Conservation (phyloP, 192 early-diverging fungal genomes). For the Haplosporangium gracile region DNA sequence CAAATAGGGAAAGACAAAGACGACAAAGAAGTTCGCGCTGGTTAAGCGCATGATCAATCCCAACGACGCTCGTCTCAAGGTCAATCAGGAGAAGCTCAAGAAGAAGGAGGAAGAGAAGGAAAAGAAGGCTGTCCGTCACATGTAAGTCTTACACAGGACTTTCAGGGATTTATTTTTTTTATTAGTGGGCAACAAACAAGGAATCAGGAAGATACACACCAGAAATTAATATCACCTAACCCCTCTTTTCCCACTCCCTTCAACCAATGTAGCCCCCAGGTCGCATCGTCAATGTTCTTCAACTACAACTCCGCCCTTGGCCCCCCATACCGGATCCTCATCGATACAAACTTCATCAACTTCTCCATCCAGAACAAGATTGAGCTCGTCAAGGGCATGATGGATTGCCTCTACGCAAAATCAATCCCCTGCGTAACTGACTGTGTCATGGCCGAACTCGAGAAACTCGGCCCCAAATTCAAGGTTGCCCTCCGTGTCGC, state of each 20-base stretch:
- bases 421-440: constrained; percentile 98
- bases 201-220: too few species aligned
- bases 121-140: constrained; percentile 76
- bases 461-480: constrained; percentile 97
- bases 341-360: constrained; percentile 99
- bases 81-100: constrained; percentile 76
- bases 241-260: neutral
- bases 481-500: constrained; percentile 94
- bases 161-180: neutral
- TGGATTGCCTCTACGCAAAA: constrained; percentile 99
- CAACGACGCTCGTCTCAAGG: constrained; percentile 91
- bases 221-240: neutral
- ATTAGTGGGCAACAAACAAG: neutral
- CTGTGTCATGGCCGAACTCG: constrained; percentile 99
- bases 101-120: constrained; percentile 78
- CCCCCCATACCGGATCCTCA: constrained; percentile 95
- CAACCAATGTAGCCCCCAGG: constrained; percentile 77
- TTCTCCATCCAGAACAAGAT: constrained; percentile 99
- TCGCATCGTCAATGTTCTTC: constrained; percentile 96
- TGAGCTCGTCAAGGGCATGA: constrained; percentile 96
- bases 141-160: constrained; percentile 64
- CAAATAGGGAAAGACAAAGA: constrained; percentile 87
- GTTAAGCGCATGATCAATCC: constrained; percentile 95
- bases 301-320: constrained; percentile 95
- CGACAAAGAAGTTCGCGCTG: constrained; percentile 93